Evolutionary conservation across 1,139 yeast genomes (phyloP), one percentile per base, ranked within the genome.

Genomic region (Saccharomycopsis hybrid): DNA sequence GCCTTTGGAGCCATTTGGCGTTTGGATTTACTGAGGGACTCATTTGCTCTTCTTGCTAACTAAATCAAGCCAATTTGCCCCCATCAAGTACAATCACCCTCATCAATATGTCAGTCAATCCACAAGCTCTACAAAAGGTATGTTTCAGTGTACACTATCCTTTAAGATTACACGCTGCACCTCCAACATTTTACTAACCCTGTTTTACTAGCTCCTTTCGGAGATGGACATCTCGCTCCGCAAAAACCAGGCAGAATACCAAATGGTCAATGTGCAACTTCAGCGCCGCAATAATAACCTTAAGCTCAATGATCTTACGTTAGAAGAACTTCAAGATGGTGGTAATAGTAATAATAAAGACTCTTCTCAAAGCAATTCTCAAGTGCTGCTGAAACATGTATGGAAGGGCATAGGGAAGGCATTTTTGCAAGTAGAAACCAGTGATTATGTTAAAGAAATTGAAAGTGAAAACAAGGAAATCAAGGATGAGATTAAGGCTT

Each of bases 401-500:
- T 53, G 54, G 54, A 51, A 53, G 36, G 56, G 56, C 7, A 45
- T 52, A 9, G 56, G 56, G 4, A 53, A 51, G 35, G 52, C 54
- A 9, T 53, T 53, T 44, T 25, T 48, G 30, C 37, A 32, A 11
- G 31, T 37, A 25, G n/a, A 13, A 9, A 42, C 44, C 4, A 31
- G 40, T 9, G 43, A 46, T 3, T 51, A 51, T 30, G n/a, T 37
- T 3, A 13, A 36, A 3, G 51, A 53, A 29, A 13, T 53, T 7
- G 37, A 40, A 3, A 41, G 36, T 28, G 53, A 51, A 32, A 51
- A 48, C 38, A 18, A n/a, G 7, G 49, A 41, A 5, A 35, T 49
- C 24, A 51, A 51, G 24, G 54, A 51, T 5, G 53, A 51, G 24
- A 41, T 53, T 27, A 46, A 41, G 32, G 28, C 43, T 2, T 48